Conservation (phyloP, 345 rosid species). For the Brassica nigra region DNA sequence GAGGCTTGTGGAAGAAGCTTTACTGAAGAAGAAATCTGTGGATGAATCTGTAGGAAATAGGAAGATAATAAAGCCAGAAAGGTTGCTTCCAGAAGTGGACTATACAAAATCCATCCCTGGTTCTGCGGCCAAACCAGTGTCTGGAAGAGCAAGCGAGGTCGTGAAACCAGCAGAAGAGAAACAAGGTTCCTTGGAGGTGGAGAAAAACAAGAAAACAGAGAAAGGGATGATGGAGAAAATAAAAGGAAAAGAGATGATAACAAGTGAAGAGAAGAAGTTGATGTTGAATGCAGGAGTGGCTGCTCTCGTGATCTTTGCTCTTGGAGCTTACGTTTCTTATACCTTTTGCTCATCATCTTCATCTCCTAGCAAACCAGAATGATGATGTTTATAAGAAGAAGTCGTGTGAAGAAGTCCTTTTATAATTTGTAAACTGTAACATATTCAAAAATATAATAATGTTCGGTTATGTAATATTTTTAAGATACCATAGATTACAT, state of each 20-base stretch:
- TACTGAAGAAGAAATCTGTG: not conserved
- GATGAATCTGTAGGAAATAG: constrained; percentile 13
- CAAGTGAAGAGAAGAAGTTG: constrained; percentile 54
- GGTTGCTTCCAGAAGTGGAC: constrained; percentile 38
- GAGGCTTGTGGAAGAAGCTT: constrained; percentile 22
- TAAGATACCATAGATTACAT: not conserved
- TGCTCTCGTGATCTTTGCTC: constrained; percentile 54
- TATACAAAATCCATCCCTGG: not conserved
- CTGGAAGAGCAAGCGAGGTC: constrained; percentile 16
- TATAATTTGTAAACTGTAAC: constrained; percentile 1
- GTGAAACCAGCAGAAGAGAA: constrained; percentile 24
- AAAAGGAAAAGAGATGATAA: constrained; percentile 31
- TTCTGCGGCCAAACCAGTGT: not conserved
- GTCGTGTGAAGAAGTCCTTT: not conserved
- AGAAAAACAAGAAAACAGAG: constrained; percentile 32
- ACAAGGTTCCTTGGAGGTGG: constrained; percentile 12
- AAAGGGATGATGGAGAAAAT: constrained; percentile 41
- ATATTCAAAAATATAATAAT: constrained; percentile 30
- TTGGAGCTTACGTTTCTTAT: constrained; percentile 57
- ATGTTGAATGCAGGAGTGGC: constrained; percentile 64
- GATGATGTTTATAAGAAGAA: not conserved
- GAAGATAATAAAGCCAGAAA: not conserved
- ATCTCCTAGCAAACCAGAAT: constrained; percentile 35
- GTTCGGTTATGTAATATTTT: not conserved
- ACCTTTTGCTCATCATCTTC: constrained; percentile 42